Evolutionary conservation across 495 filamentous ascomycete species (phyloP).

Genomic region (Chaetomidium leptoderma): DNA sequence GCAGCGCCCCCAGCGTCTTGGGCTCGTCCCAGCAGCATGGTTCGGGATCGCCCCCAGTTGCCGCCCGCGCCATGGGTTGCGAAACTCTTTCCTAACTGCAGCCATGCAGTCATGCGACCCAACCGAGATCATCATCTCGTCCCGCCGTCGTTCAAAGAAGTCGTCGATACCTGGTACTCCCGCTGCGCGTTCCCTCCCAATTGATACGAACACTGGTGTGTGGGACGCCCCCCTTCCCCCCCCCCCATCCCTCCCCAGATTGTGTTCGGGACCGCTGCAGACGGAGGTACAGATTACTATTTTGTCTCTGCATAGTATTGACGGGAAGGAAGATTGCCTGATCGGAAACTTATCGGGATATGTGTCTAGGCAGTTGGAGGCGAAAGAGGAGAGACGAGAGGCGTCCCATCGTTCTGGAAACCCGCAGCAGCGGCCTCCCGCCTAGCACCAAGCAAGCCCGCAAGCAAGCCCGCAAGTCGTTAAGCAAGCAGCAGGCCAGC

Average conservation of each 20-base stretch:
- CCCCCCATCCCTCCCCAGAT: no score
- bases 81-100: constrained; percentile 7
- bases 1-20: neutral
- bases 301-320: constrained; percentile 6
- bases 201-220: neutral
- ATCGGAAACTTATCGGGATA: neutral
- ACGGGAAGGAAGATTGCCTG: constrained; percentile 10
- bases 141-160: no score
- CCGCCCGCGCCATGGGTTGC: constrained; percentile 16
- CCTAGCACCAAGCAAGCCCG: neutral
- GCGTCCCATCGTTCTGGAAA: neutral
- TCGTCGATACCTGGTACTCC: neutral
- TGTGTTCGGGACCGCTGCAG: no score
- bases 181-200: neutral
- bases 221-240: neutral
- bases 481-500: no score
- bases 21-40: constrained; percentile 19
- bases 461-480: neutral
- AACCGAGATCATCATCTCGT: neutral
- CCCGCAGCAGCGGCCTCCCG: neutral
- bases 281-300: no score
- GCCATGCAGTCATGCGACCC: neutral
- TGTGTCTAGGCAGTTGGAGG: constrained; percentile 3
- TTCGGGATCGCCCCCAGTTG: constrained; percentile 20
- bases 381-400: neutral